Evolutionary conservation across 192 early-diverging fungal genomes (phyloP), one percentile per base, ranked within the genome.

Genomic region (Allomyces arbusculus): DNA sequence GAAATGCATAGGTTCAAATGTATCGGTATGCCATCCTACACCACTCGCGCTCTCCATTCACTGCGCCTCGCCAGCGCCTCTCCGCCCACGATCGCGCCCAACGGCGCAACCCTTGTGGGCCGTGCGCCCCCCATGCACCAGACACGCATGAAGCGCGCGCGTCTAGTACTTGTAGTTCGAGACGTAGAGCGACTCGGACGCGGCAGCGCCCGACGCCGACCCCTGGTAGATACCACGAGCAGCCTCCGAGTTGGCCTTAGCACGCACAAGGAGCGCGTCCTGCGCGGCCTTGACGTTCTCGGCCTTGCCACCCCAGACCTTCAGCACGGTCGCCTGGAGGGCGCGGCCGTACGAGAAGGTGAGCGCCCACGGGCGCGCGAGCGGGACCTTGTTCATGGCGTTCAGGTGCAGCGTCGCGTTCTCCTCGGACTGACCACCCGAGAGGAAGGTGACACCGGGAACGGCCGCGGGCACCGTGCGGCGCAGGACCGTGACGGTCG

Each of bases 291-390:
- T 63, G 45, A 77, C 76, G 63, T 77, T 77, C 67, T 73, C 76
- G n/a, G 23, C 12, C 68, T 75, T 75, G 43, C 76, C 76, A 20
- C 23, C 58, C 76, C 76, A 77, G 8, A 65, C 63, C 71, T 74
- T 77, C 64, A 77, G 64, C 44, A 68, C 69, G n/a, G 73, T 69
- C 14, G 73, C 74, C 70, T 77, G 76, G 25, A 77, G 69, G 10
- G 76, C 76, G 61, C 76, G 69, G 24, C 76, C 76, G 62, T 75
- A 77, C 24, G 71, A 73, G 67, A 77, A 77, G 23, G 76, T 75
- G 44, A 77, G 66, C 10, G 76, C 44, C 76, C 76, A 77, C 28
- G 75, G 75, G 62, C 64, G 55, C 28, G 64, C 20, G 14, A 44
- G 66, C 6, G 62, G 43, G 63, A 66, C 40, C 23, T 62, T 44